phyloP scores from a whole-genome alignment of 331 rosid species.

The Cydonia oblonga region DNA sequence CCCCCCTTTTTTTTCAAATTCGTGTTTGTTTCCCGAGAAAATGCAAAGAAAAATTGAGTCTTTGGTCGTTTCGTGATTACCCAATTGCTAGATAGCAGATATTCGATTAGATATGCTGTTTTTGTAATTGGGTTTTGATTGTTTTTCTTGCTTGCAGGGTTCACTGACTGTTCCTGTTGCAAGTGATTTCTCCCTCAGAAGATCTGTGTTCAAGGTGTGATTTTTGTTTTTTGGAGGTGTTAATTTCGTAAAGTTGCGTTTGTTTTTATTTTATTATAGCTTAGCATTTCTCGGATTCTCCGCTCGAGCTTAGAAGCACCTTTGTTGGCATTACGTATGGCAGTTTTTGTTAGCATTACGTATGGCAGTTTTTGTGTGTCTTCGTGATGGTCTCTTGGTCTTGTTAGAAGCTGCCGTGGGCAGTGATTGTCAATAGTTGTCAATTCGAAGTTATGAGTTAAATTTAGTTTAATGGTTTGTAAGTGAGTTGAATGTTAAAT shows the following conservation, averaged over 20 bases:
- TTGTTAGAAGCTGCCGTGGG: neutral
- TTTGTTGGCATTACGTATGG: neutral
- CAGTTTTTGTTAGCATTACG: too few relatives aligned
- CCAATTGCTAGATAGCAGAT: neutral
- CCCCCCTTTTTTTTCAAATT: neutral
- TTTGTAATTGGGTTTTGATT: neutral
- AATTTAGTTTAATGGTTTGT: neutral
- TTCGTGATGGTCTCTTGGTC: neutral
- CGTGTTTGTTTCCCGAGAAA: conserved; percentile 15
- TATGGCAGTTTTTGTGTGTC: neutral
- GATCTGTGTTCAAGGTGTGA: conserved; percentile 72
- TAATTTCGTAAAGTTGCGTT: neutral
- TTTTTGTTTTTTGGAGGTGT: neutral
- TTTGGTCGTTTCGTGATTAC: neutral
- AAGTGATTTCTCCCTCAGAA: conserved; percentile 55
- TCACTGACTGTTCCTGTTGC: conserved; percentile 57
- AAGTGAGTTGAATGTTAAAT: neutral
- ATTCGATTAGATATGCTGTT: neutral
- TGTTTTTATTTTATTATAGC: neutral
- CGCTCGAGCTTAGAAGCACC: neutral
- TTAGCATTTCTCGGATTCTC: neutral
- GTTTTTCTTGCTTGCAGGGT: conserved; percentile 21
- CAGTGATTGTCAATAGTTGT: neutral
- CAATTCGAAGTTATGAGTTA: neutral
- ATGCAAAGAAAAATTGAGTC: neutral